Conservation (phyloP, 2,329 filamentous ascomycete species). For the Cryphonectria japonica region DNA sequence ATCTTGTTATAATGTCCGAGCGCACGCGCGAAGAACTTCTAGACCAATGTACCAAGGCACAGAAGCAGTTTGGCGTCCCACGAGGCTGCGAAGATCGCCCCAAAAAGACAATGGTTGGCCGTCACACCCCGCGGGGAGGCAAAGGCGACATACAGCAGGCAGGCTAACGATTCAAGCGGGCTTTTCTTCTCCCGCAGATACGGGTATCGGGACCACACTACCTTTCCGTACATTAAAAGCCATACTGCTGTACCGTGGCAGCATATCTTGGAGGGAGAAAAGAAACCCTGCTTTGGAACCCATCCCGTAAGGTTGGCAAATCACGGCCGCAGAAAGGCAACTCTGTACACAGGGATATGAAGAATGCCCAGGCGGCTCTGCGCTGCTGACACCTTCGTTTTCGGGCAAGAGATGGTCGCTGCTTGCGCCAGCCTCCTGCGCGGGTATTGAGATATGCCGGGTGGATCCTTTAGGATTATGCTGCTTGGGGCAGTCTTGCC, state of each 20-base stretch:
- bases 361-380: constrained; percentile 16
- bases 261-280: background rate
- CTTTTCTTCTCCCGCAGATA: constrained; percentile 7
- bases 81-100: background rate
- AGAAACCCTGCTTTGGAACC: background rate
- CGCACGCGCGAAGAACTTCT: background rate
- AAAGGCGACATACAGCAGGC: background rate
- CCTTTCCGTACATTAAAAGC: background rate
- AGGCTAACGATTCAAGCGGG: background rate
- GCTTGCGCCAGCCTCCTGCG: constrained; percentile 4
- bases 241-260: no score
- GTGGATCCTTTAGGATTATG: constrained; percentile 2
- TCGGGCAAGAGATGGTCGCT: constrained; percentile 9
- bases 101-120: background rate
- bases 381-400: constrained; percentile 15
- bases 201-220: background rate
- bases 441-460: background rate
- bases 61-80: constrained; percentile 11
- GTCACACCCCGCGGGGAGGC: no score
- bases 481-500: background rate
- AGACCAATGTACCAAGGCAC: background rate
- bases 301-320: background rate
- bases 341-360: constrained; percentile 7
- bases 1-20: background rate
- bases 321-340: constrained; percentile 7